Base-by-base conservation (phyloP, 1,284 basidiomycete species). In the Papiliotrema fonsecae region DNA sequence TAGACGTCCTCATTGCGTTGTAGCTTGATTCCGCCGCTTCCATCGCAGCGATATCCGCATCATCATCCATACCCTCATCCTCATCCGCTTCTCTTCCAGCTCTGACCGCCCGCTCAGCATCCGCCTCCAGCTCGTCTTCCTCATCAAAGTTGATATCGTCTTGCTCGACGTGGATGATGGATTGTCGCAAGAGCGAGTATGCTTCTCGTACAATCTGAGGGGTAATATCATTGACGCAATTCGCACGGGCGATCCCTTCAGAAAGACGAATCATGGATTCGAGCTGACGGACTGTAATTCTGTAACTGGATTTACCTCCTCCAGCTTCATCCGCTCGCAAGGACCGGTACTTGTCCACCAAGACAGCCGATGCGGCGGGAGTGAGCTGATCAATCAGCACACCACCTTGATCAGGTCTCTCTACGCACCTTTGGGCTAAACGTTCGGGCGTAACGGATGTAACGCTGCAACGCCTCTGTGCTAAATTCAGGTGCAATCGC, bases 121-220 rank as follows among this genome's bases (percentile, higher is more conserved):
- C 77, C 53, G 81, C 79, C 34, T 78, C 82, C 49, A 80, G 79
- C 2, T 82, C 77, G 47, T 92, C 90, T 65, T 96, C 92, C 55
- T 96, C 91, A 65, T 97, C 94, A 65, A 98, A 89, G 68, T 93
- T 90, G 65, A 99, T 87, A 63, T 98, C 94, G 67, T 99, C 96
- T 74, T 97, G 92, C 70, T 98, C 96, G 56, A 99, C 94, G 65
- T 98, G 96, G 63, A 98, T 97, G 75, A 98, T 99, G 2, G 93
- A 97, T 72, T 97, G 92, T 31, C 88, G 83, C 19, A 99, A 78
- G 13, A 99, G 83, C 25, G 83, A 85, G 75, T 90, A 97, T 2
- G 96, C 94, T 75, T 99, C 96, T 26, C 89, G 83, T 16, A 99
- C 96, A 67, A 96, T 97, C 1, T 81, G 85, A 0, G 93, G 92